A percentile compares a stretch with the other conserved stretches of the same genome.
Evolutionary conservation across 2,329 filamentous ascomycete species (phyloP).

Genomic region (Aspergillus caelatus): DNA sequence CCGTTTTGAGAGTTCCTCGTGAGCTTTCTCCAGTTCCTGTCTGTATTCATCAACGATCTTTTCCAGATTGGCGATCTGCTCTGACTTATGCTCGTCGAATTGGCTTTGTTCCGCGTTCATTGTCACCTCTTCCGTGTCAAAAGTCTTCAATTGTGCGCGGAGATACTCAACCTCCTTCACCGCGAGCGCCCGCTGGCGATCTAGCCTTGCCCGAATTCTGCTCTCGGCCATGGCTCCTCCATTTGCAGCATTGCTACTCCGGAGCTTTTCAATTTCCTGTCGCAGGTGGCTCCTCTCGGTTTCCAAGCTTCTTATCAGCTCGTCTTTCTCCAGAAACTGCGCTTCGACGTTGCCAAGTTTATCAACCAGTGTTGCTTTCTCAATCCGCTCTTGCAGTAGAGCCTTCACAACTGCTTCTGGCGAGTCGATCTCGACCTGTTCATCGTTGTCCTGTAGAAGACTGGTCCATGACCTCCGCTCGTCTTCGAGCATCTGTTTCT

Average conservation of each 20-base stretch:
- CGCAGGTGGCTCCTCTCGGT: conserved; percentile 67
- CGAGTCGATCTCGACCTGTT: conserved; percentile 75
- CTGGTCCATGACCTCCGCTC: conserved; percentile 85
- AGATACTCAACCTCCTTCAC: conserved; percentile 94
- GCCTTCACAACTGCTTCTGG: conserved; percentile 86
- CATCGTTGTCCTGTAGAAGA: conserved; percentile 72
- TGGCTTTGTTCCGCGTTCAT: conserved; percentile 71
- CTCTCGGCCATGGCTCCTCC: conserved; percentile 59
- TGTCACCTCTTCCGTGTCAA: conserved; percentile 84
- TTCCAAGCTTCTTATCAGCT: conserved; percentile 71
- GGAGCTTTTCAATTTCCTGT: conserved; percentile 71
- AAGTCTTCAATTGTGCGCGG: conserved; percentile 84
- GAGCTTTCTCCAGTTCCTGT: conserved; percentile 72
- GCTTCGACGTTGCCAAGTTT: conserved; percentile 77
- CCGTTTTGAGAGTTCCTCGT: conserved; percentile 70
- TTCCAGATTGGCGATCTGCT: conserved; percentile 80
- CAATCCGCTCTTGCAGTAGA: conserved; percentile 78
- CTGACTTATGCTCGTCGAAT: conserved; percentile 73
- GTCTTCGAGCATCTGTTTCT: conserved; percentile 84
- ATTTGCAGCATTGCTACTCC: conserved; percentile 46
- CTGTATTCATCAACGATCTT: conserved; percentile 86
- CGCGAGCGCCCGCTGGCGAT: conserved; percentile 81
- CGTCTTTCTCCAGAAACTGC: conserved; percentile 75
- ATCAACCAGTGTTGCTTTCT: conserved; percentile 77
- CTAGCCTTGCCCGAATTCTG: conserved; percentile 72